Conservation (phyloP, 2,329 filamentous ascomycete genomes). For the Neopestalotiopsis sp. region DNA sequence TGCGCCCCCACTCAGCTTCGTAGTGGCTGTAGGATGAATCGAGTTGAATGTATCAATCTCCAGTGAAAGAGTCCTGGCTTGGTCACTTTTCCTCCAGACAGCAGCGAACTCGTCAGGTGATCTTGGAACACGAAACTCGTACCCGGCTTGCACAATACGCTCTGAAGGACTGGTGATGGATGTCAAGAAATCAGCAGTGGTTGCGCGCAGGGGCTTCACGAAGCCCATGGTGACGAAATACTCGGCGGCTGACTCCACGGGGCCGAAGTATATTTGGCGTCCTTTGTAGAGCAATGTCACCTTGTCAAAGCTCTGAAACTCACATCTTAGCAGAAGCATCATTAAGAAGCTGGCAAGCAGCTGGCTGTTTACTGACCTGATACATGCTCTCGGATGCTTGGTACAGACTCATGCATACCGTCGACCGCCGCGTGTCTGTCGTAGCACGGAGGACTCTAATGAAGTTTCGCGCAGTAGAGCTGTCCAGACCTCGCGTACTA, state of each 20-base stretch:
- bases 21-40: too few relatives aligned
- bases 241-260: constrained; percentile 53
- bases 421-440: too few relatives aligned
- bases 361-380: too few relatives aligned
- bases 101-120: too few relatives aligned
- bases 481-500: constrained; percentile 79
- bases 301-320: constrained; percentile 69
- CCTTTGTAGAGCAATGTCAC: constrained; percentile 79
- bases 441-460: too few relatives aligned
- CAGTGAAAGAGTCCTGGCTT: too few relatives aligned
- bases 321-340: too few relatives aligned
- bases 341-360: too few relatives aligned
- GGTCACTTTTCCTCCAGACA: too few relatives aligned
- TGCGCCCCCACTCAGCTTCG: too few relatives aligned
- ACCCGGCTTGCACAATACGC: constrained; percentile 45
- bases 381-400: constrained; percentile 50
- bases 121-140: constrained; percentile 43
- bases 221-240: neutral
- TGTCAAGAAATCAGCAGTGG: neutral
- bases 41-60: too few relatives aligned
- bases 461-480: constrained; percentile 80
- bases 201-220: neutral
- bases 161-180: neutral
- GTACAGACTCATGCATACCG: constrained; percentile 34
- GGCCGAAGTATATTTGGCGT: constrained; percentile 67